Evolutionary conservation across 495 filamentous ascomycete species (phyloP).

Genomic region (Jackrogersella multiformis): DNA sequence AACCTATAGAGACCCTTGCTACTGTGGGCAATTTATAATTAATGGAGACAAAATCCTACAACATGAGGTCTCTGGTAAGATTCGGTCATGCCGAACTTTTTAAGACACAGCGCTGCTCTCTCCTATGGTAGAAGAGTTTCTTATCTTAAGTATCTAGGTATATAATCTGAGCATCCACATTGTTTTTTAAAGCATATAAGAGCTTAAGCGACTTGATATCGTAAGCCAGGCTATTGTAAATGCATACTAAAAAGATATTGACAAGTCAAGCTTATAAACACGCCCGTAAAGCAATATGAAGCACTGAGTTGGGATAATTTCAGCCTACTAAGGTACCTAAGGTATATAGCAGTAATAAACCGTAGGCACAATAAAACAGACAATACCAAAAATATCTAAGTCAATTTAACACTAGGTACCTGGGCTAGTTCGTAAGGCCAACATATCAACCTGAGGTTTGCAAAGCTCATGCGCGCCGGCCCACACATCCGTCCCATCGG

Average conservation of each 20-base stretch:
- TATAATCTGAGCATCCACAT: neutral
- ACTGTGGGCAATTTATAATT: neutral
- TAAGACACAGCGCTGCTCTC: slow-evolving; percentile 17
- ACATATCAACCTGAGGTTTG: neutral
- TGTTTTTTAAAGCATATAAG: too few relatives aligned
- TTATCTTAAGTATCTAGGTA: slow-evolving; percentile 7
- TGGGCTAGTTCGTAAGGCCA: too few relatives aligned
- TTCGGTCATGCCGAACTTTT: slow-evolving; percentile 31
- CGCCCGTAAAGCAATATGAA: neutral
- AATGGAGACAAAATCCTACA: slow-evolving; percentile 5
- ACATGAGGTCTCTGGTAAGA: neutral
- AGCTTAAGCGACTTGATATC: slow-evolving; percentile 3
- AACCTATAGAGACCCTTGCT: neutral
- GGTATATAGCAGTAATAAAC: too few relatives aligned
- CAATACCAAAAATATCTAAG: neutral
- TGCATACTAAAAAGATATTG: neutral
- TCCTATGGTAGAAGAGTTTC: slow-evolving; percentile 4
- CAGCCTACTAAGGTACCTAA: neutral
- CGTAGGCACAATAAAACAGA: neutral
- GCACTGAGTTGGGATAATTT: too few relatives aligned
- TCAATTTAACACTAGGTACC: too few relatives aligned
- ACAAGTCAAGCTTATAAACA: neutral
- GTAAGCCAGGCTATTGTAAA: neutral
- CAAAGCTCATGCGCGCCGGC: neutral
- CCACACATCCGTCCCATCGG: slow-evolving; percentile 1